Evolutionary conservation across 2,329 filamentous ascomycete genomes (phyloP).

Genomic region (Fusarium fracticaudum): DNA sequence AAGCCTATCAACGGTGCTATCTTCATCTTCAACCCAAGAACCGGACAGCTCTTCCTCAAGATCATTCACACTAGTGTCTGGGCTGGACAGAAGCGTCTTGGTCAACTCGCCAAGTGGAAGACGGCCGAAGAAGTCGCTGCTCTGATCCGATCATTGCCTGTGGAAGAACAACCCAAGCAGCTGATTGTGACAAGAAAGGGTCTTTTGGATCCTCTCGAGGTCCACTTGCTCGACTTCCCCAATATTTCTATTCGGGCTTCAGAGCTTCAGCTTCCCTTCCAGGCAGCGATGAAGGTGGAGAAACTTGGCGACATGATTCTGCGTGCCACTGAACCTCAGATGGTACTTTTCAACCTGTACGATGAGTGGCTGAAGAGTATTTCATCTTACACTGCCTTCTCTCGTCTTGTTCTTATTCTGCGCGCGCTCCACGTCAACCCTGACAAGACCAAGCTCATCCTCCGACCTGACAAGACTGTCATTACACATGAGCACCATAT

Average conservation of each 20-base stretch:
- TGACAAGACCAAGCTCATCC: slow-evolving; percentile 95
- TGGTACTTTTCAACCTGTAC: slow-evolving; percentile 99
- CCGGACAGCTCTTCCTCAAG: slow-evolving; percentile 96
- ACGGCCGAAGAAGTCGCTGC: slow-evolving; percentile 99
- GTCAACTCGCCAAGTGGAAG: slow-evolving; percentile 99
- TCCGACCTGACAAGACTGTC: slow-evolving; percentile 96
- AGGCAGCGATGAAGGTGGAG: slow-evolving; percentile 99
- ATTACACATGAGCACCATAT: slow-evolving; percentile 99
- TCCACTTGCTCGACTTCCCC: slow-evolving; percentile 96
- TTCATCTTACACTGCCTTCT: slow-evolving; percentile 98
- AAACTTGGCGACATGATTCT: slow-evolving; percentile 99
- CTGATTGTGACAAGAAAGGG: slow-evolving; percentile 98
- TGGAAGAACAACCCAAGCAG: slow-evolving; percentile 98
- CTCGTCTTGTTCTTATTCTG: slow-evolving; percentile 89
- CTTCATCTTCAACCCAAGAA: slow-evolving; percentile 99
- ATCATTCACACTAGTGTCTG: slow-evolving; percentile 99
- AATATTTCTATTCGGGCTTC: slow-evolving; percentile 99
- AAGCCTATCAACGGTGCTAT: slow-evolving; percentile 99
- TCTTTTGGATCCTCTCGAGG: slow-evolving; percentile 94
- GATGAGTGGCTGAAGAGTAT: slow-evolving; percentile 99
- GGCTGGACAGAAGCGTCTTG: slow-evolving; percentile 98
- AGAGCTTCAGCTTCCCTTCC: slow-evolving; percentile 96
- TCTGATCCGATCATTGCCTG: slow-evolving; percentile 91
- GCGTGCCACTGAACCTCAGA: slow-evolving; percentile 97
- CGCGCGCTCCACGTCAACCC: slow-evolving; percentile 97